Conservation (phyloP, 495 filamentous ascomycete species). For the Neurospora africana region DNA sequence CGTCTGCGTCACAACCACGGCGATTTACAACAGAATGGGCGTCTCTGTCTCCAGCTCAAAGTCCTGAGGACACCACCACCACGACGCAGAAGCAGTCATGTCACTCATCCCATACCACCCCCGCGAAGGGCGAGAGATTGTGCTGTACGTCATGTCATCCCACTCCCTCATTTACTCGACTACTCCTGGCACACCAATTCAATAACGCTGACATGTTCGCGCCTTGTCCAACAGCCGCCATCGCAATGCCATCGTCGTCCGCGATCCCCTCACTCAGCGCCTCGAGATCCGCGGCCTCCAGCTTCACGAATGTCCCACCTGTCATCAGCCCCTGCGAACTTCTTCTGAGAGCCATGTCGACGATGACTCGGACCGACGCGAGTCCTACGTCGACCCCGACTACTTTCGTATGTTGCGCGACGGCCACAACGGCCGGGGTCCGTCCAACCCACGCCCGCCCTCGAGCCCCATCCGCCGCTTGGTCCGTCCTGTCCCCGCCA, state of each 20-base stretch:
- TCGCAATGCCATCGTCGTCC: slow-evolving; percentile 82
- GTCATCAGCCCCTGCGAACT: slow-evolving; percentile 64
- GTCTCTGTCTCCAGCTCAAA: not conserved
- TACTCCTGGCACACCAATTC: not conserved
- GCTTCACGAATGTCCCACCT: slow-evolving; percentile 71
- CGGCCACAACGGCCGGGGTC: slow-evolving; percentile 19
- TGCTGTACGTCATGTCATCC: slow-evolving; percentile 42
- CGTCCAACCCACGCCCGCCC: slow-evolving; percentile 22
- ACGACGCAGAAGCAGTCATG: slow-evolving; percentile 27
- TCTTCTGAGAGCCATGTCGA: slow-evolving; percentile 40
- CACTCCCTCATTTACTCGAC: not conserved
- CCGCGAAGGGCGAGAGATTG: slow-evolving; percentile 50
- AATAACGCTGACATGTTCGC: not conserved
- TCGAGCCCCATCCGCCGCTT: slow-evolving; percentile 40
- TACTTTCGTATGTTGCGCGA: slow-evolving; percentile 89
- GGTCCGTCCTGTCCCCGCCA: slow-evolving; percentile 28
- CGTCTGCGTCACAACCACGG: not conserved
- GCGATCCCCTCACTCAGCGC: slow-evolving; percentile 73
- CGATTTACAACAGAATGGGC: slow-evolving; percentile 10
- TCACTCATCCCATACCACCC: slow-evolving; percentile 55
- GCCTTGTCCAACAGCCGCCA: slow-evolving; percentile 59
- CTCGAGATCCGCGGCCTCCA: slow-evolving; percentile 63
- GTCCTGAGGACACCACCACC: not conserved
- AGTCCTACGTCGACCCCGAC: slow-evolving; percentile 72
- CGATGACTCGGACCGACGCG: slow-evolving; percentile 27